Evolutionary conservation across 495 filamentous ascomycete genomes (phyloP).

Genomic region (Opeltia flavorubescens): DNA sequence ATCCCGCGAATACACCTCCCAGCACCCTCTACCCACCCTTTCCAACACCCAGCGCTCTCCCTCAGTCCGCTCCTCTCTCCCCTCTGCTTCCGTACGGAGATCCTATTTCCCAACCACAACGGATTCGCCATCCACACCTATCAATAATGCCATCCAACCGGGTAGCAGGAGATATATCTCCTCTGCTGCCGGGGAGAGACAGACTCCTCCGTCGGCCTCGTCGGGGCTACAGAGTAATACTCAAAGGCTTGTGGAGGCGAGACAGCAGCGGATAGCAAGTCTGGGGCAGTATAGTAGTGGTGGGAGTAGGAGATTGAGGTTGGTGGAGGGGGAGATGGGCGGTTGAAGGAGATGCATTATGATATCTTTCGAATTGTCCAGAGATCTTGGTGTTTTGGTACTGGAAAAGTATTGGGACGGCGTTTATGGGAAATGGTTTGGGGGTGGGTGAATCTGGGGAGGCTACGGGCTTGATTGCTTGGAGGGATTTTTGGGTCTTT

Average conservation of each 20-base stretch:
- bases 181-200: slow-evolving; percentile 8
- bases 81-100: slow-evolving; percentile 24
- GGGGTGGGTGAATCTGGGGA: neutral
- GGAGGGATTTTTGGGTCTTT: slow-evolving; percentile 1
- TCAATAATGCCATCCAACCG: slow-evolving; percentile 22
- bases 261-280: slow-evolving; percentile 12
- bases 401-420: neutral
- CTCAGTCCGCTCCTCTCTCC: slow-evolving; percentile 26
- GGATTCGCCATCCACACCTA: slow-evolving; percentile 28
- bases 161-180: slow-evolving; percentile 31
- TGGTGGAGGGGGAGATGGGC: neutral
- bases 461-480: neutral
- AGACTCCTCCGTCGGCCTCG: slow-evolving; percentile 12
- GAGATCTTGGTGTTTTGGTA: neutral
- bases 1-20: slow-evolving; percentile 28
- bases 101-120: slow-evolving; percentile 25
- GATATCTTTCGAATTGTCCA: neutral
- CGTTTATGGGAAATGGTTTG: neutral
- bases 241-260: slow-evolving; percentile 10
- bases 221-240: slow-evolving; percentile 8
- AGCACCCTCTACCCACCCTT: slow-evolving; percentile 22
- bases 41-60: slow-evolving; percentile 26
- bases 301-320: neutral
- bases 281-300: neutral
- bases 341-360: neutral